These are phyloP conservation scores for Kitagawia praeruptora DNA, from an alignment of 129 eudicot species.

Conservation along the genomic window DNA sequence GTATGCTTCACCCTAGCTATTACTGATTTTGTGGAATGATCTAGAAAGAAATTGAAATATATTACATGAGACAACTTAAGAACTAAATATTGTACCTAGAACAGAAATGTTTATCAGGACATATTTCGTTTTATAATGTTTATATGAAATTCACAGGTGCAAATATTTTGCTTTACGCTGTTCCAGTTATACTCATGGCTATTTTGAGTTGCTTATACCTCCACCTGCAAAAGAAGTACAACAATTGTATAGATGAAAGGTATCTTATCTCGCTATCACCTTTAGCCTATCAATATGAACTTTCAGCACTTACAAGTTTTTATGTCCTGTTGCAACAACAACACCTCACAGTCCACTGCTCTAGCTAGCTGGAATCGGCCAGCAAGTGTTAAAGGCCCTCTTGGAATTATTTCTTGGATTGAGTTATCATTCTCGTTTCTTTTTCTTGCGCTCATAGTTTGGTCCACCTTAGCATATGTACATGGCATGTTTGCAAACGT, in stretches of 20 bases:
- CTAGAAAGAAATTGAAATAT: too few species aligned
- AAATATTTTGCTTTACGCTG: slow-evolving; percentile 39
- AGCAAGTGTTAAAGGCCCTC: slow-evolving; percentile 37
- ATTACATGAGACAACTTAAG: background rate
- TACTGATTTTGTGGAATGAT: background rate
- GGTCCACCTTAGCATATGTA: slow-evolving; percentile 47
- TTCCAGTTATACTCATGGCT: slow-evolving; percentile 45
- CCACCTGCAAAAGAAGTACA: slow-evolving; percentile 38
- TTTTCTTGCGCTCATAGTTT: slow-evolving; percentile 36
- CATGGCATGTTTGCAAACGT: slow-evolving; percentile 39
- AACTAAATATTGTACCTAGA: background rate
- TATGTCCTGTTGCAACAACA: slow-evolving; percentile 9
- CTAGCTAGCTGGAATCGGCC: slow-evolving; percentile 29
- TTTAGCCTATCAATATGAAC: background rate
- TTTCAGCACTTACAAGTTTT: background rate
- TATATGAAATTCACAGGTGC: slow-evolving; percentile 31
- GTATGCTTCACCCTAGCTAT: background rate
- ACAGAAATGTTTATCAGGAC: background rate
- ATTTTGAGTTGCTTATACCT: slow-evolving; percentile 43
- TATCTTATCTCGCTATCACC: slow-evolving; percentile 4
- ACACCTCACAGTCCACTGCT: slow-evolving; percentile 9
- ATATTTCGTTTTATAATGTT: background rate
- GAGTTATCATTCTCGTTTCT: slow-evolving; percentile 29
- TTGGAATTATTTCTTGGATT: slow-evolving; percentile 45
- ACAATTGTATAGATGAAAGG: slow-evolving; percentile 19